phyloP scores from a whole-genome alignment of 2,329 filamentous ascomycete genomes.

The Parastagonospora avenae region DNA sequence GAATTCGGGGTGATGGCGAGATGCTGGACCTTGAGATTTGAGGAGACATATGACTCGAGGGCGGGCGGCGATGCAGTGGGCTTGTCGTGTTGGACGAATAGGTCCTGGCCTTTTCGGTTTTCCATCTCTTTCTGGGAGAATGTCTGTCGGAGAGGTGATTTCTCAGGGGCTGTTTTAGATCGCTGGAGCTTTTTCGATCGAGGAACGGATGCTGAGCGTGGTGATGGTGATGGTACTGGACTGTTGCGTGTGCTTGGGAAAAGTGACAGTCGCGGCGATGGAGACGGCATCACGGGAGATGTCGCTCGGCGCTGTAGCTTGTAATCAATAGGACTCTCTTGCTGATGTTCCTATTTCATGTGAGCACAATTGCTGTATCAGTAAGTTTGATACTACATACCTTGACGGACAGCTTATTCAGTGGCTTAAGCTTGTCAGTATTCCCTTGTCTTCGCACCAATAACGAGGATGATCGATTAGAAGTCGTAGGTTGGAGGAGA shows the following conservation, averaged over 20 bases:
- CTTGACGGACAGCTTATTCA: conserved; percentile 39
- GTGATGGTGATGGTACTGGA: conserved; percentile 39
- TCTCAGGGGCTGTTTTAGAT: conserved; percentile 37
- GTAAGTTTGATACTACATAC: conserved; percentile 22
- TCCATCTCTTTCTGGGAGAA: conserved; percentile 14
- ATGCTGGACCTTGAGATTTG: conserved; percentile 17
- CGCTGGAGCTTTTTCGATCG: conserved; percentile 31
- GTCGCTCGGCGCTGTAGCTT: conserved; percentile 37
- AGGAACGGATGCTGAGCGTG: conserved; percentile 20
- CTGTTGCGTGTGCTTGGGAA: conserved; percentile 34
- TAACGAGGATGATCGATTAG: conserved; percentile 33
- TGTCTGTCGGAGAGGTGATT: conserved; percentile 33
- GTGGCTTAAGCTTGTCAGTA: conserved; percentile 39
- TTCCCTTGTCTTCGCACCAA: conserved; percentile 44
- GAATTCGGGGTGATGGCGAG: conserved; percentile 33
- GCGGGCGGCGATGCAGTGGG: neutral
- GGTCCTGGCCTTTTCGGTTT: conserved; percentile 8
- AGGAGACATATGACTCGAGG: conserved; percentile 15
- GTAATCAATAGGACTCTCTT: conserved; percentile 22
- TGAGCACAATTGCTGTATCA: neutral
- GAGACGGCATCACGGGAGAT: conserved; percentile 36
- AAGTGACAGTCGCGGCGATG: conserved; percentile 37
- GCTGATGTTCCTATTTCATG: conserved; percentile 20
- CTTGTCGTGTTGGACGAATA: conserved; percentile 3
- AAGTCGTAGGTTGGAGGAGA: conserved; percentile 60